phyloP scores from a whole-genome alignment of 495 filamentous ascomycete species.

The Penicillium alfredii region DNA sequence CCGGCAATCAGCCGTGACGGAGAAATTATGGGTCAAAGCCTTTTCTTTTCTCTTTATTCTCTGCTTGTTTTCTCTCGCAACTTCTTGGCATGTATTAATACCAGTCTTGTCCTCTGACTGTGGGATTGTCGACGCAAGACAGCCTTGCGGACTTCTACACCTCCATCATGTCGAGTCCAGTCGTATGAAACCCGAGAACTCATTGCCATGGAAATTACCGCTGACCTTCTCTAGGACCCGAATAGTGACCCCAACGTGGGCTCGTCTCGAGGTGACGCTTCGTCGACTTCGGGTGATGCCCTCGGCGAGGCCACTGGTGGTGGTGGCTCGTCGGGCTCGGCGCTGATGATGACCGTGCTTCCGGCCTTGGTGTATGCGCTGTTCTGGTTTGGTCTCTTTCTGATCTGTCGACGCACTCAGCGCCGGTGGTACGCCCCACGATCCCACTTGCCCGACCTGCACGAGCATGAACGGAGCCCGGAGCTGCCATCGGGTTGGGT shows the following conservation, averaged over 20 bases:
- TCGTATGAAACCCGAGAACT: slow-evolving; percentile 6
- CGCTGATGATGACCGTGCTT: slow-evolving; percentile 63
- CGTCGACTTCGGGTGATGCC: slow-evolving; percentile 31
- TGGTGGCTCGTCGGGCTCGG: slow-evolving; percentile 39
- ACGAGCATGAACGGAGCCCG: slow-evolving; percentile 45
- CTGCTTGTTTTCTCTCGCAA: background rate
- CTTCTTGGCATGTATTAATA: slow-evolving; percentile 3
- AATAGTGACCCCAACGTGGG: slow-evolving; percentile 41
- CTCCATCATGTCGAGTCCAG: slow-evolving; percentile 9
- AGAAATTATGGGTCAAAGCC: slow-evolving; percentile 11
- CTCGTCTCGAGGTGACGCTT: slow-evolving; percentile 38
- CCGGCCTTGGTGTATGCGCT: slow-evolving; percentile 62
- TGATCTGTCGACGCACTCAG: slow-evolving; percentile 65
- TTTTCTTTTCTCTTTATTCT: no score
- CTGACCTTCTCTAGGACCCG: slow-evolving; percentile 21
- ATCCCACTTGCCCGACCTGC: slow-evolving; percentile 69
- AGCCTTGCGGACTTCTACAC: no score
- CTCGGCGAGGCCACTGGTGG: slow-evolving; percentile 25
- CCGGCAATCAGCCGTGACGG: no score
- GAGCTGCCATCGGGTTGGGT: slow-evolving; percentile 45
- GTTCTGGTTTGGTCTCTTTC: slow-evolving; percentile 64
- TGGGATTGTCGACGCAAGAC: no score
- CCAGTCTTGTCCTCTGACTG: slow-evolving; percentile 1
- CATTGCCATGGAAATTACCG: no score
- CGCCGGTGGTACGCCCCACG: slow-evolving; percentile 75